Conservation (phyloP, 1,139 yeast species). For the Hansenula lynferdii region DNA sequence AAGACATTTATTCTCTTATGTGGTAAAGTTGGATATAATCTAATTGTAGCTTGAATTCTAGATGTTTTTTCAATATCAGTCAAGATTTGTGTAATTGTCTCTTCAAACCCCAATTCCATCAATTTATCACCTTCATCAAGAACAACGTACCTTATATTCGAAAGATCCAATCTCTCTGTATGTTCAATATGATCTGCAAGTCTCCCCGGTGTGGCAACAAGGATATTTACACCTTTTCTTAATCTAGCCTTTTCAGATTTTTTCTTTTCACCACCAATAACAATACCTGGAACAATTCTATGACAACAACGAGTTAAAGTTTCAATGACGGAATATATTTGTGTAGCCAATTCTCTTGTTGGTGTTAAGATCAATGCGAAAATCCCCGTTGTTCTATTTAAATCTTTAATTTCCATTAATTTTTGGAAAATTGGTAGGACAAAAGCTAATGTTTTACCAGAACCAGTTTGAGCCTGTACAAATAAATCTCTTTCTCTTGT, state of each 20-base stretch:
- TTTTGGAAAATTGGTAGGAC: conserved; percentile 75
- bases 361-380: conserved; percentile 89
- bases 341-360: conserved; percentile 92
- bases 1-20: conserved; percentile 65
- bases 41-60: conserved; percentile 36
- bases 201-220: conserved; percentile 98
- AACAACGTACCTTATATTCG: conserved; percentile 76
- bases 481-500: conserved; percentile 60
- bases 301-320: conserved; percentile 68
- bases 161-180: conserved; percentile 66
- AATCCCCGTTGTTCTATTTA: conserved; percentile 70
- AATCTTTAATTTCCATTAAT: conserved; percentile 49
- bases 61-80: conserved; percentile 45
- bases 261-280: conserved; percentile 97
- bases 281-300: conserved; percentile 85
- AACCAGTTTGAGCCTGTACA: conserved; percentile 93
- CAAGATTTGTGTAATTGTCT: conserved; percentile 76
- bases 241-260: conserved; percentile 96
- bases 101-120: conserved; percentile 95
- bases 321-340: conserved; percentile 79
- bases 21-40: conserved; percentile 56
- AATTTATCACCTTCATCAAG: conserved; percentile 95
- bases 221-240: conserved; percentile 86
- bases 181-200: conserved; percentile 90
- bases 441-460: conserved; percentile 90